Conservation (phyloP, 1,139 yeast genomes). For the Saccharomycopsis hybrid region DNA sequence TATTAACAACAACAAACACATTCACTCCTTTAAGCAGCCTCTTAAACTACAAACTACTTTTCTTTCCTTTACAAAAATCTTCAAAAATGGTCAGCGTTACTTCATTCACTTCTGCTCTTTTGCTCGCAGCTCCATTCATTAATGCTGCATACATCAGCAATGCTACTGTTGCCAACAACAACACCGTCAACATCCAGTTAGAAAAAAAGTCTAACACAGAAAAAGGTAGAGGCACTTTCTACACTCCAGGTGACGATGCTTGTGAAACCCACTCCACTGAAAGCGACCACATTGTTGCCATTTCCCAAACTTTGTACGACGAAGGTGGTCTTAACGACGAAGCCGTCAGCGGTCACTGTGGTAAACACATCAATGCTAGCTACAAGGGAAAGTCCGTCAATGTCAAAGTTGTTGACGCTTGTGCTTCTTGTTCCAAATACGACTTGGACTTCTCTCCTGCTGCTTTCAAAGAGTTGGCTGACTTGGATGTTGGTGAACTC, state of each 20-base stretch:
- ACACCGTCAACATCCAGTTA: no score
- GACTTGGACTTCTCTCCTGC: conserved; percentile 49
- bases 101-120: neutral
- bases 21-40: no score
- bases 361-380: conserved; percentile 38
- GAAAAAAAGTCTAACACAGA: no score
- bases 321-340: conserved; percentile 24
- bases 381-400: conserved; percentile 40
- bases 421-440: conserved; percentile 42
- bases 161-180: no score
- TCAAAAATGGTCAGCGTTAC: neutral
- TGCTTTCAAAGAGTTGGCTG: conserved; percentile 44
- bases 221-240: conserved; percentile 32
- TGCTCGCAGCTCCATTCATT: neutral
- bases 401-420: conserved; percentile 49
- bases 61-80: no score
- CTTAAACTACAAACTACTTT: no score
- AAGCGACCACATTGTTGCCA: conserved; percentile 30
- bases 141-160: neutral
- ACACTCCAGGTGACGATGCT: conserved; percentile 29
- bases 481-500: conserved; percentile 38
- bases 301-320: conserved; percentile 27
- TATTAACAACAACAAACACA: no score
- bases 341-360: conserved; percentile 36
- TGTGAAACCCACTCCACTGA: conserved; percentile 31